Conservation (phyloP, 2,329 filamentous ascomycete species). For the Trichoderma polysporum region DNA sequence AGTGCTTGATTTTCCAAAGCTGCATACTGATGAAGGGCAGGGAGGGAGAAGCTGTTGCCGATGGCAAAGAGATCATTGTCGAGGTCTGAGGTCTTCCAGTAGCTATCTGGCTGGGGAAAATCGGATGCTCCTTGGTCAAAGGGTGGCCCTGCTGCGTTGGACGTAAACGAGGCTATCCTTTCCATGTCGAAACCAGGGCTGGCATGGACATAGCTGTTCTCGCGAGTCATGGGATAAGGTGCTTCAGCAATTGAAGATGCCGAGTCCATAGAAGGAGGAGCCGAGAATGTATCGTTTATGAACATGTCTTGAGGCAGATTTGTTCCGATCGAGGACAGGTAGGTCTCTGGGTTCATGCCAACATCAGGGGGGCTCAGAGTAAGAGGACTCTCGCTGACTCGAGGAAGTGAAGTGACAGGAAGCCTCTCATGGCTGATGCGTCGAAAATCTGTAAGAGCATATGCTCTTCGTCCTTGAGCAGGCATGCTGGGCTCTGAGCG, state of each 20-base stretch:
- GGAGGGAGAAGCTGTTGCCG: slow-evolving; percentile 36
- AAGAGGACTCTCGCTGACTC: slow-evolving; percentile 37
- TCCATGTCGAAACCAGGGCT: slow-evolving; percentile 38
- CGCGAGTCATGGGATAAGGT: slow-evolving; percentile 42
- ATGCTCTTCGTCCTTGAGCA: neutral
- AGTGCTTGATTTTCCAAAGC: slow-evolving; percentile 33
- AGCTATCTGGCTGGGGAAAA: slow-evolving; percentile 24
- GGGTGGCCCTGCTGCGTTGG: slow-evolving; percentile 28
- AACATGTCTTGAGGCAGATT: slow-evolving; percentile 28
- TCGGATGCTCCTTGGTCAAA: slow-evolving; percentile 25
- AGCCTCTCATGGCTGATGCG: neutral
- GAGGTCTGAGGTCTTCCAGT: slow-evolving; percentile 32
- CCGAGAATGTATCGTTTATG: slow-evolving; percentile 35
- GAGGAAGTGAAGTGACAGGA: neutral
- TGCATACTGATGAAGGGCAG: slow-evolving; percentile 32
- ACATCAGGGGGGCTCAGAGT: slow-evolving; percentile 27
- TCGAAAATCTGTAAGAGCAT: neutral
- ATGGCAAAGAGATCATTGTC: slow-evolving; percentile 40
- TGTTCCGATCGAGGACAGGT: slow-evolving; percentile 28
- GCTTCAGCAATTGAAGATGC: slow-evolving; percentile 41
- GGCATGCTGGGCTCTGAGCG: slow-evolving; percentile 36
- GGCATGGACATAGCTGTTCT: slow-evolving; percentile 41
- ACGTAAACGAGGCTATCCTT: slow-evolving; percentile 40
- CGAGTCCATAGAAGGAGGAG: slow-evolving; percentile 46
- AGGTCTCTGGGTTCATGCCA: slow-evolving; percentile 39